These are phyloP conservation scores for Eimeria maxima DNA, from an alignment of 169 alveolate species.

Conservation along the genomic window DNA sequence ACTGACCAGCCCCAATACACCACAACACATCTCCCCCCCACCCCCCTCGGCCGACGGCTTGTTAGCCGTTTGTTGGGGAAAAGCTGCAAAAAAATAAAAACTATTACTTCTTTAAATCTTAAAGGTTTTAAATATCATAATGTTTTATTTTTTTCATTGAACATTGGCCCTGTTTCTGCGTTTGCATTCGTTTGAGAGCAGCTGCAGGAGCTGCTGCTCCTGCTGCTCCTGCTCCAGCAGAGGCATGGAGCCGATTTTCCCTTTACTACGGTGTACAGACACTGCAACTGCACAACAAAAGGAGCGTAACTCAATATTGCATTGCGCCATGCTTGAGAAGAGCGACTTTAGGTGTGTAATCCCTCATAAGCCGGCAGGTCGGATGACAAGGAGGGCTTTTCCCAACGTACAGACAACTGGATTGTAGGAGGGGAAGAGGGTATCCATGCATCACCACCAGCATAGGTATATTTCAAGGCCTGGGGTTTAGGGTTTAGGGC, in stretches of 20 bases:
- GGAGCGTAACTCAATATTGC: neutral
- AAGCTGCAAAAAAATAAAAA: too few species aligned
- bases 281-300: neutral
- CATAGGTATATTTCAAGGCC: neutral
- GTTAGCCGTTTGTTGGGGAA: neutral
- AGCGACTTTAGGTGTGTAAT: too few species aligned
- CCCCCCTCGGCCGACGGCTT: neutral
- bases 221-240: neutral
- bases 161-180: neutral
- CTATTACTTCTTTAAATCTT: too few species aligned
- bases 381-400: neutral
- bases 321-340: neutral
- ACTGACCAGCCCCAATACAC: neutral
- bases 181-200: neutral
- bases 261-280: neutral
- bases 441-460: neutral
- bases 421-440: neutral
- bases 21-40: neutral
- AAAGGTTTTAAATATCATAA: too few species aligned
- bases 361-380: too few species aligned
- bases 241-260: neutral
- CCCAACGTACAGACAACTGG: neutral
- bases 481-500: conserved; percentile 42
- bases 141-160: too few species aligned
- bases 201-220: neutral